Conservation (phyloP, 2,329 filamentous ascomycete genomes). For the Rhynchosporium secalis region DNA sequence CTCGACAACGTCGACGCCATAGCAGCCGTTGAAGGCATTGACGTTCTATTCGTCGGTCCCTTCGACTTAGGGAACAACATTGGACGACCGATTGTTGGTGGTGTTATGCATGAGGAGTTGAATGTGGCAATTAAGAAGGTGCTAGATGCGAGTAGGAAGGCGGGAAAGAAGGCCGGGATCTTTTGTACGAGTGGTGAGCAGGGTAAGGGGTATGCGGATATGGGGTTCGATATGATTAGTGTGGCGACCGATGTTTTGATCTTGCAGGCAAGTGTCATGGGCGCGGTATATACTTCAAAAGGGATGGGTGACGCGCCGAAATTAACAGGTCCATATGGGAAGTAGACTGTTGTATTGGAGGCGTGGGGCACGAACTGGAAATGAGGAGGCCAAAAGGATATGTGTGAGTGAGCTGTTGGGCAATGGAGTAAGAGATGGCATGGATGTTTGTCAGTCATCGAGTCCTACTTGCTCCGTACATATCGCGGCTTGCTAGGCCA, state of each 20-base stretch:
- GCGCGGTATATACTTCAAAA: constrained; percentile 50
- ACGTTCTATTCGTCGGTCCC: constrained; percentile 65
- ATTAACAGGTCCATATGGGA: constrained; percentile 37
- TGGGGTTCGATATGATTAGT: constrained; percentile 63
- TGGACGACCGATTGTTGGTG: constrained; percentile 60
- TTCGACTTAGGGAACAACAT: constrained; percentile 66
- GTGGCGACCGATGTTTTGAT: constrained; percentile 57
- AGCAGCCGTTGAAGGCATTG: constrained; percentile 58
- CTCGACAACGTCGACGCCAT: constrained; percentile 62
- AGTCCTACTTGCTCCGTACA: too few species aligned
- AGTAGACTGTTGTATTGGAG: background rate
- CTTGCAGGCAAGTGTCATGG: constrained; percentile 48
- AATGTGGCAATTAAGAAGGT: constrained; percentile 59
- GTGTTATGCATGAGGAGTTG: constrained; percentile 58
- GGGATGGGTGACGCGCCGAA: constrained; percentile 40
- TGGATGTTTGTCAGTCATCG: too few species aligned
- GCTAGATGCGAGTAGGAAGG: constrained; percentile 55
- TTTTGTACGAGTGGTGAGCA: constrained; percentile 58
- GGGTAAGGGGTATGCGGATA: constrained; percentile 53
- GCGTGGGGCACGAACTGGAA: too few species aligned
- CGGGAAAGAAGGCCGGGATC: constrained; percentile 67
- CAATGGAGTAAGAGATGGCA: too few species aligned
- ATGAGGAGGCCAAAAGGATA: too few species aligned
- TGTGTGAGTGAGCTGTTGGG: too few species aligned
- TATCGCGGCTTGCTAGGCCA: too few species aligned